Conservation (phyloP, 176 grass and related monocot species). For the Musa troglodytarum region DNA sequence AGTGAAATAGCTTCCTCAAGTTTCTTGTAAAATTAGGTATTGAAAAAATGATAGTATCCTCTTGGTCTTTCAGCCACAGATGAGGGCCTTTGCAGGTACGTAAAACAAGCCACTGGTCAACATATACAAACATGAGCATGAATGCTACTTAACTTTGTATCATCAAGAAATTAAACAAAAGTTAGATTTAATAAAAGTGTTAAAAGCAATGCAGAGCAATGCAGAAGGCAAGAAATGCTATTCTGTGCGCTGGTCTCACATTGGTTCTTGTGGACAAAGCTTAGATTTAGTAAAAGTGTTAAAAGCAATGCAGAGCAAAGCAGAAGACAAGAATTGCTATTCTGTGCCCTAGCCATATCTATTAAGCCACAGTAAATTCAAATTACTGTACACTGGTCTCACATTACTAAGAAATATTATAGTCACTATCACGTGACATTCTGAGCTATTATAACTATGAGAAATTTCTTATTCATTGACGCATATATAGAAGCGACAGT, state of each 20-base stretch:
- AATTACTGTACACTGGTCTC: too few relatives aligned
- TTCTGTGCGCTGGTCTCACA: too few relatives aligned
- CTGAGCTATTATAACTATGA: too few relatives aligned
- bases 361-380: too few relatives aligned
- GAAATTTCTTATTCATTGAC: not conserved
- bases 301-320: too few relatives aligned
- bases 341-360: too few relatives aligned
- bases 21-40: conserved; percentile 88
- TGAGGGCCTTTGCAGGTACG: conserved; percentile 49
- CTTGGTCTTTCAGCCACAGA: conserved; percentile 17
- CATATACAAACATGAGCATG: conserved; percentile 1
- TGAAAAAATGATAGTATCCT: conserved; percentile 68
- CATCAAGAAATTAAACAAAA: not conserved
- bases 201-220: too few relatives aligned
- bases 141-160: not conserved
- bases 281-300: too few relatives aligned
- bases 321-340: too few relatives aligned
- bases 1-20: conserved; percentile 51
- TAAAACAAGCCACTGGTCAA: conserved; percentile 7
- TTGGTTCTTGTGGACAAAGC: too few relatives aligned
- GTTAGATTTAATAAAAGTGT: too few relatives aligned
- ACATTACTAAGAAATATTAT: not conserved
- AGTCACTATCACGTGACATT: not conserved
- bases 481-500: not conserved
- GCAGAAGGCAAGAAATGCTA: too few relatives aligned